These are phyloP conservation scores for Rhinocladiella similis DNA, from an alignment of 2,329 filamentous ascomycete genomes.

Conservation along the genomic window DNA sequence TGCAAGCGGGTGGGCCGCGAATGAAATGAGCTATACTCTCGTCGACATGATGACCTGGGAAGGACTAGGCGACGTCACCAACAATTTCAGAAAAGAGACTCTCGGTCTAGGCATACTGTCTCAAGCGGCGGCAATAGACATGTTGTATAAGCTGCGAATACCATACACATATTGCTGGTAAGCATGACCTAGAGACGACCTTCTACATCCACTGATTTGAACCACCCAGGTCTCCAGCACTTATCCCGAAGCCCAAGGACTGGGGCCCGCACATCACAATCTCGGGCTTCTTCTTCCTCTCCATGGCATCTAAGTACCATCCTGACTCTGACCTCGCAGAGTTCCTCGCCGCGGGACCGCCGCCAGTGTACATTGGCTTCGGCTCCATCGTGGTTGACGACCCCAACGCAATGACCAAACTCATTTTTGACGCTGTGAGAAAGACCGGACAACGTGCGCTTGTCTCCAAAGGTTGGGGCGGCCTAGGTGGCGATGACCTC, in stretches of 20 bases:
- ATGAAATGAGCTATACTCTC: slow-evolving; percentile 49
- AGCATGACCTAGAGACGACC: slow-evolving; percentile 36
- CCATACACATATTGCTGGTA: slow-evolving; percentile 25
- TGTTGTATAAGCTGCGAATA: not conserved
- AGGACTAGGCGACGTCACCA: slow-evolving; percentile 35
- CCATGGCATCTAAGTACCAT: slow-evolving; percentile 35
- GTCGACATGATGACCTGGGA: slow-evolving; percentile 55
- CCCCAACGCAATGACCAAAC: slow-evolving; percentile 44
- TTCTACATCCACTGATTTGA: slow-evolving; percentile 36
- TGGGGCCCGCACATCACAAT: slow-evolving; percentile 39
- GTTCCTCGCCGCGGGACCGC: slow-evolving; percentile 49
- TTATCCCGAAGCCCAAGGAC: slow-evolving; percentile 44
- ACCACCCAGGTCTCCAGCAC: slow-evolving; percentile 42
- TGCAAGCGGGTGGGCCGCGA: slow-evolving; percentile 36
- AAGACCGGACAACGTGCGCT: slow-evolving; percentile 52
- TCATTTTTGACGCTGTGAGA: slow-evolving; percentile 50
- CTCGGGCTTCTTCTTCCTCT: slow-evolving; percentile 25
- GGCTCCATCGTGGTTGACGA: slow-evolving; percentile 58
- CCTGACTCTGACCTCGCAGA: slow-evolving; percentile 41
- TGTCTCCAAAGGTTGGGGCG: slow-evolving; percentile 57
- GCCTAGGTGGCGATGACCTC: slow-evolving; percentile 39
- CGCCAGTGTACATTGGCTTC: slow-evolving; percentile 59
- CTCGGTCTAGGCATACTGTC: not conserved
- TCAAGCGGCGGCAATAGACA: not conserved
- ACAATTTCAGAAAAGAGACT: not conserved